Percentiles rank a stretch among this genome's conserved stretches.
Evolutionary conservation across 129 eudicot species (phyloP).

Genomic region (Erigeron canadensis): DNA sequence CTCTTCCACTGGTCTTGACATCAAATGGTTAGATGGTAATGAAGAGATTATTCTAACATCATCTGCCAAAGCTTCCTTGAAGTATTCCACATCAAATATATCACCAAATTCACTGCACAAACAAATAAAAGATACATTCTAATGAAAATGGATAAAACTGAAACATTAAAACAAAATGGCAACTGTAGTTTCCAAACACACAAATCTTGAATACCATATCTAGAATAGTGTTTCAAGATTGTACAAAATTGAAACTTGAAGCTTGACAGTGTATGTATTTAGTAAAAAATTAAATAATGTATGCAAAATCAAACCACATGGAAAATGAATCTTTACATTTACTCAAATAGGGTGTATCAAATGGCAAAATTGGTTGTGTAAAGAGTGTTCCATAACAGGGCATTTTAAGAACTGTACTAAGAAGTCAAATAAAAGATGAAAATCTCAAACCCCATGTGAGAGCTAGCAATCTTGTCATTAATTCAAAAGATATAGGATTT

Average conservation of each 20-base stretch:
- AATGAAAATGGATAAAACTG: not conserved
- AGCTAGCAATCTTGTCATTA: conserved; percentile 20
- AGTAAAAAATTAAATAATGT: not conserved
- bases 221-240: conserved; percentile 14
- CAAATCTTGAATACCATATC: not conserved
- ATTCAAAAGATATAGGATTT: conserved; percentile 20
- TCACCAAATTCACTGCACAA: conserved; percentile 89
- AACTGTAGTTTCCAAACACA: not conserved
- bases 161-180: not conserved
- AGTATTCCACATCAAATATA: conserved; percentile 92
- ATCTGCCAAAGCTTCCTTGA: conserved; percentile 73
- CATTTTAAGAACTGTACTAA: not conserved
- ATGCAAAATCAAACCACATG: not conserved
- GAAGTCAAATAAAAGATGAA: conserved; percentile 6
- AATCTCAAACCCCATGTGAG: conserved; percentile 24
- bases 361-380: not conserved
- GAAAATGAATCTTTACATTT: conserved; percentile 13
- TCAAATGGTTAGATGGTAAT: conserved; percentile 90
- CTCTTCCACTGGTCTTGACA: conserved; percentile 91
- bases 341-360: conserved; percentile 24
- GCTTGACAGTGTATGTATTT: not conserved
- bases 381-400: conserved; percentile 14
- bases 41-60: conserved; percentile 86
- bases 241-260: not conserved
- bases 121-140: conserved; percentile 19